Percentiles rank a stretch among this genome's conserved stretches.
Evolutionary conservation across 257 asterid genomes (phyloP).

Genomic region (Primulina tabacum): DNA sequence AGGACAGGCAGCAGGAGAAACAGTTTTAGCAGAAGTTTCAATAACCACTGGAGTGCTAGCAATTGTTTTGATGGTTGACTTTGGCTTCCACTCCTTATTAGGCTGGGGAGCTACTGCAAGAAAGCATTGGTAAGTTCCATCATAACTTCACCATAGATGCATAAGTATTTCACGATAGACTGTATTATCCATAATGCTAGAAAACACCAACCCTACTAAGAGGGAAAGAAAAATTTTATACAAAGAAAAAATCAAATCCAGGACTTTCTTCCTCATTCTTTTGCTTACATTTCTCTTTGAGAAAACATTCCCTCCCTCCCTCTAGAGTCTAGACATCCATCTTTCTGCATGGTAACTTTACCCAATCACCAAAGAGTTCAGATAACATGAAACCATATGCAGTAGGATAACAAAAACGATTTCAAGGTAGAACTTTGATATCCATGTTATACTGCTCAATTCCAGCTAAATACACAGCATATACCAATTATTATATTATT

Average conservation of each 20-base stretch:
- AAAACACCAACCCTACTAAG: slow-evolving; percentile 16
- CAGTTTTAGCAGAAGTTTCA: slow-evolving; percentile 52
- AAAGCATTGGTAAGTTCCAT: slow-evolving; percentile 28
- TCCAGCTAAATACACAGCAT: slow-evolving; percentile 1
- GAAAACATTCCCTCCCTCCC: background rate
- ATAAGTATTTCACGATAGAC: slow-evolving; percentile 3
- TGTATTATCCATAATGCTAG: background rate
- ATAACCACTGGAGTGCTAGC: slow-evolving; percentile 52
- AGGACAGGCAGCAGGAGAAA: slow-evolving; percentile 44
- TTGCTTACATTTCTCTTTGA: background rate
- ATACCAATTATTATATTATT: background rate
- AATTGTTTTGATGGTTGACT: slow-evolving; percentile 55
- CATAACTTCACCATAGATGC: slow-evolving; percentile 1
- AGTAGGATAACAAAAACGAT: background rate
- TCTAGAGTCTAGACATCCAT: background rate
- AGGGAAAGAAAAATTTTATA: slow-evolving; percentile 2
- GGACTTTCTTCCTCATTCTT: background rate
- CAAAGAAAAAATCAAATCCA: slow-evolving; percentile 4
- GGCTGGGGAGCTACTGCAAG: slow-evolving; percentile 57
- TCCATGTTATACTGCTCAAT: background rate
- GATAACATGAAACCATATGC: background rate
- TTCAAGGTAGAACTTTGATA: background rate
- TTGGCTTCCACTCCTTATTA: slow-evolving; percentile 95
- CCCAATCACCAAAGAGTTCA: background rate
- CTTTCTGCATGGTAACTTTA: background rate